These are phyloP conservation scores for Tulasnella sp. DNA, from an alignment of 768 basidiomycete genomes.

Conservation along the genomic window DNA sequence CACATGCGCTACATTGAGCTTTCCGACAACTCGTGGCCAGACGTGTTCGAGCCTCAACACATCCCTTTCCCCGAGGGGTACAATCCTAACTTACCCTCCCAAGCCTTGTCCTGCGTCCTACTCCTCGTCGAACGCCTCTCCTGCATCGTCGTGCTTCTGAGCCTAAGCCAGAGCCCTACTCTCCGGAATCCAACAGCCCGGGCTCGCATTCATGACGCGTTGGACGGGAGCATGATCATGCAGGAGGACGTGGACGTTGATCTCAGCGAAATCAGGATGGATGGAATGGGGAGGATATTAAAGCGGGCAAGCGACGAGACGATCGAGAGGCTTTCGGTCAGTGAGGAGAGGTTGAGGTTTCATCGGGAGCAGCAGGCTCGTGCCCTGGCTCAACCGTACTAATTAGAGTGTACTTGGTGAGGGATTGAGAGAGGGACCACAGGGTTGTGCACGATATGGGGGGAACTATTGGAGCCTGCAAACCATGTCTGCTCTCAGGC, in stretches of 20 bases:
- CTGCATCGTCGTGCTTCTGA: not conserved
- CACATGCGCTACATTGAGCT: not conserved
- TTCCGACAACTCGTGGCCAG: not conserved
- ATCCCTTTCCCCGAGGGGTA: not conserved
- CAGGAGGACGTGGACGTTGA: not conserved
- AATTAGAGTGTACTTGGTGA: not conserved
- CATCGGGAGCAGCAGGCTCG: not conserved
- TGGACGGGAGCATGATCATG: not conserved
- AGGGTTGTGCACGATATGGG: not conserved
- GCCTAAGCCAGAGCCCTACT: not conserved
- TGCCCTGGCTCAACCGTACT: not conserved
- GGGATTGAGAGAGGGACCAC: not conserved
- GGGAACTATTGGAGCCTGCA: not conserved
- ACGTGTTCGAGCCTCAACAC: conserved; percentile 5
- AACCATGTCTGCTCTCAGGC: not conserved
- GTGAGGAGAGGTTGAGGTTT: not conserved
- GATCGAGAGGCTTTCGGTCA: not conserved
- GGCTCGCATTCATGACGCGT: not conserved
- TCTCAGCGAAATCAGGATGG: not conserved
- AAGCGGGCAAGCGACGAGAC: not conserved
- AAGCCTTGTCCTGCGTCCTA: not conserved
- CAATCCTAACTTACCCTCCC: not conserved
- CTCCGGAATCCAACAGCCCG: not conserved
- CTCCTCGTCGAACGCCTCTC: conserved; percentile 3
- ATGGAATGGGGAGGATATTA: not conserved